Conservation (phyloP, 2,329 filamentous ascomycete genomes). For the Fonsecaea erecta region DNA sequence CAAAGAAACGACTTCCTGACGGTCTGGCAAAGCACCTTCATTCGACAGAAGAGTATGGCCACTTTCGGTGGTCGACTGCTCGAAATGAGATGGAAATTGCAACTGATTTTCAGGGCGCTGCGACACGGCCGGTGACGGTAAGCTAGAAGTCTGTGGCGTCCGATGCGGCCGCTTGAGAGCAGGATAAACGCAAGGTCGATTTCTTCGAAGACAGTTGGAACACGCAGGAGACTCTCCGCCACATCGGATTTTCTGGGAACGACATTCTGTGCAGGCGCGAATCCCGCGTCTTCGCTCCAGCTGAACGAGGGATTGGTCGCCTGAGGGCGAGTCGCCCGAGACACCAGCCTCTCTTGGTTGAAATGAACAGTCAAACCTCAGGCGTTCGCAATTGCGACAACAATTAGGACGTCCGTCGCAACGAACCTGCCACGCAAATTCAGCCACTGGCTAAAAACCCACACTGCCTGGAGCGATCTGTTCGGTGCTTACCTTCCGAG, state of each 20-base stretch:
- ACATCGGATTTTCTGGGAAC: conserved; percentile 25
- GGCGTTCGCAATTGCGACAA: conserved; percentile 26
- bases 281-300: conserved; percentile 25
- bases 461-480: not conserved
- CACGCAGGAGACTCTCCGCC: conserved; percentile 22
- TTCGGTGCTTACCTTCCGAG: conserved; percentile 21
- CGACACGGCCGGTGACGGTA: conserved; percentile 8
- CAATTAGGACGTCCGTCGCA: conserved; percentile 25
- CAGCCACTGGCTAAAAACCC: conserved; percentile 7
- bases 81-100: conserved; percentile 1
- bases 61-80: not conserved
- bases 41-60: not conserved
- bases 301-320: conserved; percentile 17
- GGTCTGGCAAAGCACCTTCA: conserved; percentile 13
- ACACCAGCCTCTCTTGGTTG: conserved; percentile 10
- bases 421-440: conserved; percentile 19
- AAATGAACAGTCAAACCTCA: conserved; percentile 27
- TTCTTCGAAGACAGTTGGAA: conserved; percentile 24
- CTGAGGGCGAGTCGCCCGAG: conserved; percentile 2
- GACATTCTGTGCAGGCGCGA: conserved; percentile 26
- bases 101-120: conserved; percentile 7
- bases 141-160: conserved; percentile 16
- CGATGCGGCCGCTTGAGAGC: conserved; percentile 18
- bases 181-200: conserved; percentile 24
- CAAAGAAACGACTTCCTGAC: conserved; percentile 17